Conservation (phyloP, 2,329 filamentous ascomycete genomes). For the Verticillium isaacii region DNA sequence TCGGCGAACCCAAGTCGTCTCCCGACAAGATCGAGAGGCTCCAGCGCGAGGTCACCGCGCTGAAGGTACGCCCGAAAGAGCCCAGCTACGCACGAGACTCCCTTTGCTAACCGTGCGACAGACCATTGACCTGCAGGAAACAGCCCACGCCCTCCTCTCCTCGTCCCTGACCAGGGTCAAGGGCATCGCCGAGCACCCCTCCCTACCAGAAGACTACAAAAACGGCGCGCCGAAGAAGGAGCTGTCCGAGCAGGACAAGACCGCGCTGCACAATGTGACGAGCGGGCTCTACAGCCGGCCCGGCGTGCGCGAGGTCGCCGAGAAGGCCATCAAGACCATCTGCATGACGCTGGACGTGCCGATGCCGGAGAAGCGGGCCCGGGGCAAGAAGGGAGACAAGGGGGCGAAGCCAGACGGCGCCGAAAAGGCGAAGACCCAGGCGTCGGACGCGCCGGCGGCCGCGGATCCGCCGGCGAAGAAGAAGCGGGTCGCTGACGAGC, state of each 20-base stretch:
- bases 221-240: conserved; percentile 43
- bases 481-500: conserved; percentile 23
- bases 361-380: conserved; percentile 38
- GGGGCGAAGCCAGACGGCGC: conserved; percentile 16
- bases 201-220: conserved; percentile 44
- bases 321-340: conserved; percentile 42
- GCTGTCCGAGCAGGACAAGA: conserved; percentile 45
- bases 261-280: conserved; percentile 54
- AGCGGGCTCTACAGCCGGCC: conserved; percentile 50
- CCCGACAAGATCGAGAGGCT: conserved; percentile 53
- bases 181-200: conserved; percentile 43
- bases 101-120: conserved; percentile 18
- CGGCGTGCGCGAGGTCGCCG: conserved; percentile 43
- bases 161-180: conserved; percentile 51
- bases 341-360: conserved; percentile 44
- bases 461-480: conserved; percentile 12
- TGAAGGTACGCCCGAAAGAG: conserved; percentile 38
- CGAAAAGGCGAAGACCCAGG: conserved; percentile 22
- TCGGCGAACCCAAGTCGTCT: conserved; percentile 40
- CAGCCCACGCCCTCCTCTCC: conserved; percentile 51
- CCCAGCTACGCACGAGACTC: neutral
- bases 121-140: conserved; percentile 54
- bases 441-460: conserved; percentile 15
- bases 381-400: conserved; percentile 25
- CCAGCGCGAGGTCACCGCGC: conserved; percentile 53